Evolutionary conservation across 805 yeast species (phyloP).

Genomic region (Candida sanyiensis): DNA sequence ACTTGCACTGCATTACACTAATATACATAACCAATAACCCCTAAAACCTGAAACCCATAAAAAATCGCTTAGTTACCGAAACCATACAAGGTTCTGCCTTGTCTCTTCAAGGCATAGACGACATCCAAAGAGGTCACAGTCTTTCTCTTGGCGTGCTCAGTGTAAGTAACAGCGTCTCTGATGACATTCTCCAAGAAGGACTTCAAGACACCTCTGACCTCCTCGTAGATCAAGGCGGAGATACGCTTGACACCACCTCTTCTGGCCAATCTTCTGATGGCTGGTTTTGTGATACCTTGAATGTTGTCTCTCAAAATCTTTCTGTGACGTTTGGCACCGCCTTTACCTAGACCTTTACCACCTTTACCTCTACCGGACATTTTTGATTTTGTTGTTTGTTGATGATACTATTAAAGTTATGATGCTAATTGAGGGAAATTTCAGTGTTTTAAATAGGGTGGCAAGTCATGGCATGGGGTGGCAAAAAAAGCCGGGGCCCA

Average conservation of each 20-base stretch:
- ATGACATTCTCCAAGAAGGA: slow-evolving; percentile 94
- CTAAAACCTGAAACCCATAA: slow-evolving; percentile 10
- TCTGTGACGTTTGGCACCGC: slow-evolving; percentile 99
- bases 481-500: background rate
- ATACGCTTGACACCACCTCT: slow-evolving; percentile 99
- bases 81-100: slow-evolving; percentile 99
- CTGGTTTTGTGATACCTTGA: slow-evolving; percentile 99
- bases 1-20: slow-evolving; percentile 7
- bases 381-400: slow-evolving; percentile 28
- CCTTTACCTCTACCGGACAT: slow-evolving; percentile 99
- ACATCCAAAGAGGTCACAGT: slow-evolving; percentile 98
- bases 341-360: slow-evolving; percentile 99
- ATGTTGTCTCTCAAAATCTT: slow-evolving; percentile 99
- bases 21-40: slow-evolving; percentile 14
- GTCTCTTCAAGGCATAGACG: slow-evolving; percentile 99
- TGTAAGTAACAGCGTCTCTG: slow-evolving; percentile 98
- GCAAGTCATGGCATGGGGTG: background rate
- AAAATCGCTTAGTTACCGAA: slow-evolving; percentile 81
- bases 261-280: slow-evolving; percentile 99
- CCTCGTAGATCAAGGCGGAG: slow-evolving; percentile 97
- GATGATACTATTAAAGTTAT: slow-evolving; percentile 3
- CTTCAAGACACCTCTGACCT: slow-evolving; percentile 95
- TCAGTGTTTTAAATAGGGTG: slow-evolving; percentile 3
- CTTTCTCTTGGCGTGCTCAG: slow-evolving; percentile 99
- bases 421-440: slow-evolving; percentile 2